A percentile compares a stretch with the other conserved stretches of the same genome.
Evolutionary conservation across 208 protist species (phyloP).

Genomic region (Wallacemonas collosoma): DNA sequence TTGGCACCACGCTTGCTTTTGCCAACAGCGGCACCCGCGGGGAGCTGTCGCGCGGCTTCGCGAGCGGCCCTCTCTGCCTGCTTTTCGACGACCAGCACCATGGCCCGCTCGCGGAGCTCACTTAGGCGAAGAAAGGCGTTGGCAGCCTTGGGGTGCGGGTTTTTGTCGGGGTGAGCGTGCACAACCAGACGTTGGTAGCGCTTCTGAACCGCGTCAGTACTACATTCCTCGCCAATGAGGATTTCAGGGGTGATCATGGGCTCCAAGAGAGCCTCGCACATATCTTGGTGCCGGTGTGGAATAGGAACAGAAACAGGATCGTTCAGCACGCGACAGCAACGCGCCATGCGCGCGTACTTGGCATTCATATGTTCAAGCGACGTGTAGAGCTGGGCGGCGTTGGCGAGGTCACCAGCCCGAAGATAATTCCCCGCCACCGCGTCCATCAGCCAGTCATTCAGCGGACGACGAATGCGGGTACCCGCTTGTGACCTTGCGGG

Average conservation of each 20-base stretch:
- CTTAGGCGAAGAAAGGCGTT: constrained; percentile 80
- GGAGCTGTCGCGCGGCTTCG: background rate
- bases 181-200: constrained; percentile 76
- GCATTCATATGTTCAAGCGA: constrained; percentile 76
- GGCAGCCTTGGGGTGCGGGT: constrained; percentile 63
- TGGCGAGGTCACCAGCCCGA: constrained; percentile 66
- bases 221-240: constrained; percentile 33
- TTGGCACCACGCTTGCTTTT: constrained; percentile 5
- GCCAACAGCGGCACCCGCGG: background rate
- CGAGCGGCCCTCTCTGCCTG: background rate
- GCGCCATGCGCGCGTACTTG: constrained; percentile 70
- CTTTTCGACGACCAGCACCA: constrained; percentile 30
- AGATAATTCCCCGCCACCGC: constrained; percentile 69
- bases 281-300: constrained; percentile 73
- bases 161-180: constrained; percentile 89
- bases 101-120: constrained; percentile 48
- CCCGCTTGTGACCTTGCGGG: background rate
- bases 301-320: constrained; percentile 66
- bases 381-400: constrained; percentile 69
- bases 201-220: constrained; percentile 56
- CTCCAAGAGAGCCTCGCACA: constrained; percentile 83
- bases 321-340: constrained; percentile 70
- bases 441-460: constrained; percentile 51
- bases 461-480: background rate
- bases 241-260: constrained; percentile 52